Conservation (phyloP, 257 asterid species). For the Solanum infundibuliforme region DNA sequence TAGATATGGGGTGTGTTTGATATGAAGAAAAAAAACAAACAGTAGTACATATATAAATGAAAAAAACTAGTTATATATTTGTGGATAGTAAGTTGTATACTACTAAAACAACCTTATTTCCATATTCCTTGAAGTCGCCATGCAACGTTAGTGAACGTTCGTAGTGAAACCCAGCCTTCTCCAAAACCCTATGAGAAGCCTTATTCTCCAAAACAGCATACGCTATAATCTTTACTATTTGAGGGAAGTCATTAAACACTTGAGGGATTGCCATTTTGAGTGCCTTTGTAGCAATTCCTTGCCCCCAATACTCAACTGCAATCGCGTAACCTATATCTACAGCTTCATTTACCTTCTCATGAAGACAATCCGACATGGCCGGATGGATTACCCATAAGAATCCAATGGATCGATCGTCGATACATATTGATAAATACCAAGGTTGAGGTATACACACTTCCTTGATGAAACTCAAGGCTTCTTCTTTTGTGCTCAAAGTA, state of each 20-base stretch:
- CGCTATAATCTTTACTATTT: conserved; percentile 26
- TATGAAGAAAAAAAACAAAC: too few relatives aligned
- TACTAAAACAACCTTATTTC: not conserved
- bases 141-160: not conserved
- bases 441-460: conserved; percentile 5
- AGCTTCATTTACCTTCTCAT: too few relatives aligned
- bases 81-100: not conserved
- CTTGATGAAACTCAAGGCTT: conserved; percentile 19
- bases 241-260: not conserved
- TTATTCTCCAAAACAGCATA: conserved; percentile 12
- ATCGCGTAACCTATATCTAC: too few relatives aligned
- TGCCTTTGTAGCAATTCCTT: too few relatives aligned
- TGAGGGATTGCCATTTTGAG: too few relatives aligned
- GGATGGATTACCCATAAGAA: conserved; percentile 7
- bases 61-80: too few relatives aligned
- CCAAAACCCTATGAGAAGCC: conserved; percentile 35
- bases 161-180: conserved; percentile 2
- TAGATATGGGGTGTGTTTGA: too few relatives aligned
- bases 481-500: conserved; percentile 18
- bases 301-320: too few relatives aligned
- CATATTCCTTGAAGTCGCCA: not conserved
- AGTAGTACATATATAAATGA: too few relatives aligned
- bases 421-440: conserved; percentile 37
- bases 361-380: too few relatives aligned
- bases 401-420: conserved; percentile 24